phyloP scores from a whole-genome alignment of 208 protist species.

The Acanthamoeba castellanii region DNA sequence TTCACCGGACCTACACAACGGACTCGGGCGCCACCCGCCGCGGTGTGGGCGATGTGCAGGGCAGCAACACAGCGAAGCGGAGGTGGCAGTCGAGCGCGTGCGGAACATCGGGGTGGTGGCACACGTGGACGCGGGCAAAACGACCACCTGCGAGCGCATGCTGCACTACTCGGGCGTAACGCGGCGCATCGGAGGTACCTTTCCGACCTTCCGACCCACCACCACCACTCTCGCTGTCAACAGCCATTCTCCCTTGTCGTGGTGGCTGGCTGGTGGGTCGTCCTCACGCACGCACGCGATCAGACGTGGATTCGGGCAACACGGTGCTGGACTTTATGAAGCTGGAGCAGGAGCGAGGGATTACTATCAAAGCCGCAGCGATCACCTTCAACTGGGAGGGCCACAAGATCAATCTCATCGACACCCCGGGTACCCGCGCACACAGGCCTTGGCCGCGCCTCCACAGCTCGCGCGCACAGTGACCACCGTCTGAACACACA shows the following conservation, averaged over 20 bases:
- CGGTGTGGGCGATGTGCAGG: background rate
- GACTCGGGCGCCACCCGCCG: too few relatives aligned
- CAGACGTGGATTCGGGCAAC: constrained; percentile 96
- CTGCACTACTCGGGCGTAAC: constrained; percentile 93
- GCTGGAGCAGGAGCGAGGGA: constrained; percentile 96
- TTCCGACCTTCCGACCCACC: background rate
- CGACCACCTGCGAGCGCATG: constrained; percentile 96
- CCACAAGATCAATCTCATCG: constrained; percentile 95
- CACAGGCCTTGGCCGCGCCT: background rate
- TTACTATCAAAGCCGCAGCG: constrained; percentile 96
- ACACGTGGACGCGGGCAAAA: constrained; percentile 97
- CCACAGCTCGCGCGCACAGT: background rate
- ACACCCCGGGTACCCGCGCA: constrained; percentile 92
- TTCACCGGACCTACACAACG: too few relatives aligned
- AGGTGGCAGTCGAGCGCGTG: background rate
- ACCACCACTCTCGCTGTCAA: background rate
- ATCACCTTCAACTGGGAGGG: constrained; percentile 93
- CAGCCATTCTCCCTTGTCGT: too few relatives aligned
- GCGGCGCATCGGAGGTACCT: background rate
- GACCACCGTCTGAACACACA: background rate
- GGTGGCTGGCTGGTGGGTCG: too few relatives aligned
- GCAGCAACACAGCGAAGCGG: background rate
- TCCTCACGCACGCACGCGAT: background rate
- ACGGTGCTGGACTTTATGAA: constrained; percentile 98
- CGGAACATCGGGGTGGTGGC: constrained; percentile 97